Conservation (phyloP, 129 eudicot species). For the Heracleum sosnowskyi region DNA sequence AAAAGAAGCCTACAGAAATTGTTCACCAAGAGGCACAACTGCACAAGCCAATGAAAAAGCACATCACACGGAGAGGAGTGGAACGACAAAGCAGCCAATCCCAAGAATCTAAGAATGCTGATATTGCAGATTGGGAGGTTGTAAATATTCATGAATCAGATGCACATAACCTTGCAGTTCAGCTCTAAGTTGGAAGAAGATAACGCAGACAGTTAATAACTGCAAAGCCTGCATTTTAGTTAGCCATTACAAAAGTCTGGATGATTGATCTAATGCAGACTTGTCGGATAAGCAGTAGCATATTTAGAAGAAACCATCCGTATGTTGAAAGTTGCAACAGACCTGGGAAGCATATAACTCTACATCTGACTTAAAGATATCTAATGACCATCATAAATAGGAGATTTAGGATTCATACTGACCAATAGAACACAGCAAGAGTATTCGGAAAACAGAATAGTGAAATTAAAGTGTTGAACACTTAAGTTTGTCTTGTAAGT, state of each 20-base stretch:
- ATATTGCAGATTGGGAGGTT: conserved; percentile 10
- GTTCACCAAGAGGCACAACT: not conserved
- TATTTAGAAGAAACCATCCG: not conserved
- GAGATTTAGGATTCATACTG: not conserved
- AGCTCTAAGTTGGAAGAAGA: conserved; percentile 10
- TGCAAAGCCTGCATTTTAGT: conserved; percentile 8
- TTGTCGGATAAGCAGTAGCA: not conserved
- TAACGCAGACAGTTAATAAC: conserved; percentile 7
- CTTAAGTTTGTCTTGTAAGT: not conserved
- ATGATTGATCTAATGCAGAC: not conserved
- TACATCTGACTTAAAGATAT: not conserved
- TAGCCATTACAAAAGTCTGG: not conserved
- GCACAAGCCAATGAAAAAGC: not conserved
- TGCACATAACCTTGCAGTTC: not conserved
- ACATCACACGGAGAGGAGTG: not conserved
- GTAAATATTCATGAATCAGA: conserved; percentile 12
- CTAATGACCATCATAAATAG: not conserved
- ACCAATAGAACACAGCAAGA: not conserved
- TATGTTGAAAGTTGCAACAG: not conserved
- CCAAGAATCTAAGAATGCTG: conserved; percentile 2
- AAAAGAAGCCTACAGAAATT: not conserved
- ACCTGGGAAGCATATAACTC: not conserved
- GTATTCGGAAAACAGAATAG: not conserved
- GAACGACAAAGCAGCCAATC: not conserved
- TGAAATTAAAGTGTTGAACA: not conserved